Evolutionary conservation across 768 basidiomycete genomes (phyloP), one percentile per base, ranked within the genome.

Genomic region (Cystofilobasidium bisporidii): DNA sequence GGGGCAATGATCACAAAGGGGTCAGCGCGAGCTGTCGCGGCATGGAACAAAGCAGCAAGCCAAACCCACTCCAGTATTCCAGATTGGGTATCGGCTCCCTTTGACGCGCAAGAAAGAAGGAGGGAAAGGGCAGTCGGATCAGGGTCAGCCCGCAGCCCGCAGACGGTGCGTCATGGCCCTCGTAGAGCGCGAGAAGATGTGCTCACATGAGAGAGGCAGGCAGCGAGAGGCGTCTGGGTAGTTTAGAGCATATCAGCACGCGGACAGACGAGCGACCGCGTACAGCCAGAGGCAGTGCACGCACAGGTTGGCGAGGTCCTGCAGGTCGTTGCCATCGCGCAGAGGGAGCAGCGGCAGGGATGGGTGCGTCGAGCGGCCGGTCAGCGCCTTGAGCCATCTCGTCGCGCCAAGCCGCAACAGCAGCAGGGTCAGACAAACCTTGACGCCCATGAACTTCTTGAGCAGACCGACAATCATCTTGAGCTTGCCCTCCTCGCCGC

Each of bases 241-340:
- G n/a, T n/a, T n/a, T n/a, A n/a, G n/a, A n/a, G n/a, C n/a, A n/a
- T n/a, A n/a, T n/a, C n/a, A n/a, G n/a, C n/a, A n/a, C n/a, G n/a
- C n/a, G n/a, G n/a, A n/a, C n/a, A n/a, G n/a, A n/a, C n/a, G n/a
- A n/a, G n/a, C n/a, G n/a, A n/a, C n/a, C n/a, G n/a, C n/a, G n/a
- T n/a, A 36, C 36, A 12, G 12, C 6, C 36, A 5, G 36, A 36
- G 36, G 36, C 36, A 36, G n/a, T n/a, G n/a, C n/a, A 83, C 86
- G 69, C 73, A 92, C 92, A 96, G 89, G 38, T 91, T 82, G 70
- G 91, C 92, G 70, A 97, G 89, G 75, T 96, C 93, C 79, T 93
- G 92, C 10, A 17, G 43, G 20, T 17, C 53, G 94, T 91, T 9
- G 91, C 92, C 38, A 96, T 81, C 45, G 76, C 69, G 41, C 74